Percentiles rank a stretch among this genome's conserved stretches.
phyloP scores from a whole-genome alignment of 306 rosid species.

The Sophora flavescens region DNA sequence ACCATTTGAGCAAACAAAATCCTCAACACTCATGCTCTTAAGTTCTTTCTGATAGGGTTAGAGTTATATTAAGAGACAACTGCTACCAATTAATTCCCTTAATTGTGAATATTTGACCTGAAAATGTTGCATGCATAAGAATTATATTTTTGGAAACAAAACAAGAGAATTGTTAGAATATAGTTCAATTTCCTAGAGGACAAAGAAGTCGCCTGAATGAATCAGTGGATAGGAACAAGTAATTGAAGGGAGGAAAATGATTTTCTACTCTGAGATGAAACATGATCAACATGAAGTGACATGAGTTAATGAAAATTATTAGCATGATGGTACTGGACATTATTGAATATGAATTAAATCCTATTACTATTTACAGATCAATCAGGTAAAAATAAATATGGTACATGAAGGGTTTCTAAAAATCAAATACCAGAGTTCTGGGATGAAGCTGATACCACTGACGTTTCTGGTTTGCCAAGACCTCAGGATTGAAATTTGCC shows the following conservation, averaged over 20 bases:
- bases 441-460: constrained; percentile 98
- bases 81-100: constrained; percentile 13
- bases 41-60: constrained; percentile 7
- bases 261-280: constrained; percentile 20
- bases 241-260: constrained; percentile 19
- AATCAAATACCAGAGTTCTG: constrained; percentile 69
- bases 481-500: constrained; percentile 76
- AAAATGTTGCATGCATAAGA: background rate
- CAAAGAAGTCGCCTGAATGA: background rate
- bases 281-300: constrained; percentile 24
- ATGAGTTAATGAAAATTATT: constrained; percentile 4
- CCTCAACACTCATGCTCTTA: constrained; percentile 18
- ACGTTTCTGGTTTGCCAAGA: constrained; percentile 91
- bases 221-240: constrained; percentile 21
- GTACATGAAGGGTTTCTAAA: constrained; percentile 36
- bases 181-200: constrained; percentile 7
- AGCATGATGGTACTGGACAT: background rate
- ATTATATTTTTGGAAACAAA: background rate
- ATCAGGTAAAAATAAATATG: constrained; percentile 30
- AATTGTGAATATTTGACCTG: background rate
- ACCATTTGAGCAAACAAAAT: constrained; percentile 3
- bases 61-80: background rate
- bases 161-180: background rate
- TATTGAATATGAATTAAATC: background rate
- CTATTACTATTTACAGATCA: constrained; percentile 27